Evolutionary conservation across 2,329 filamentous ascomycete genomes (phyloP), one percentile per base, ranked within the genome.

Genomic region (Coleophoma eucalyptorum): DNA sequence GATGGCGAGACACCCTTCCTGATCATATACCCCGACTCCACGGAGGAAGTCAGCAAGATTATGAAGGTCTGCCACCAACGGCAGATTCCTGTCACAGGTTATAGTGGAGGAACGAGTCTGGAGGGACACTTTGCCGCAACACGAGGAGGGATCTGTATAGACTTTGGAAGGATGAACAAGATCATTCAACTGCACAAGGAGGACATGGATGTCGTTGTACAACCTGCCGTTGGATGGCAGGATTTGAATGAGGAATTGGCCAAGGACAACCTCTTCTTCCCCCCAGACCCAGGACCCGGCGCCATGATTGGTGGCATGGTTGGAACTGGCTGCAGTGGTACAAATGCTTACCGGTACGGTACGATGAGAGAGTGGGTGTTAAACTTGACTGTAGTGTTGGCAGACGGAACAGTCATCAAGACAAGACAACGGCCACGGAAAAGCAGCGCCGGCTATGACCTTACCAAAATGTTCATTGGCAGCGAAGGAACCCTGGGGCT

Each of bases 321-420:
- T 33, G 87, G 86, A 19, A 91, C 87, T 3, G 80, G 80, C 34
- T 82, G 78, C 72, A 81, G 77, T 63, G 91, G 91, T 52, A 96
- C 91, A 13, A 96, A 96, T 67, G 86, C 91, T 15, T 96, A 95
- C 72, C 80, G 91, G 51, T 96, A 96, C 67, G 92, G 91, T 55
- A 96, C 91, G 2, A 96, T 96, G 90, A 85, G 89, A 55, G 91
- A 96, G 66, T 96, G 91, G 91, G 92, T 96, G 12, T 72, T 96
- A 19, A 87, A 82, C 49, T 71, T 96, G 58, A 96, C 91, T 0
- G 89, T 96, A 4, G 91, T 96, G 11, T 78, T 96, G 61, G 91
- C 91, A 16, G 92, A 96, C 68, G 91, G 91, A 46, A 96, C 91
- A 1, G 71, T 96, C 47, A 86, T 97, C 71, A 93, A 92, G 75